Evolutionary conservation across 108 stramenopile species (phyloP).

Genomic region (Stephanodiscus triporus): DNA sequence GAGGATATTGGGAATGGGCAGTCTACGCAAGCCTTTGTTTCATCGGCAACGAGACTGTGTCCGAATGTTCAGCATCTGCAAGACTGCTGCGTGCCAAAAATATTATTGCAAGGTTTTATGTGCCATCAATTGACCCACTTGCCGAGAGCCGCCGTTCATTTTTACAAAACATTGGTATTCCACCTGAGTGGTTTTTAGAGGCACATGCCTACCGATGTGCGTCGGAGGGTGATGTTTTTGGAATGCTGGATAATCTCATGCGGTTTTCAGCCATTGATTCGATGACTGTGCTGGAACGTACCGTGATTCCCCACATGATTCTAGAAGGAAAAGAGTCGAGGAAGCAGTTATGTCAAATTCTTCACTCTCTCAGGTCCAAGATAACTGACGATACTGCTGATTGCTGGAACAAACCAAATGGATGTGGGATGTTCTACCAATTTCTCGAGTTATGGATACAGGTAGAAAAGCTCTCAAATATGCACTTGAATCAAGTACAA

Average conservation of each 20-base stretch:
- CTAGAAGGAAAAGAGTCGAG: conserved; percentile 45
- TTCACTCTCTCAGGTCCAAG: conserved; percentile 25
- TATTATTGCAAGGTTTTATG: conserved; percentile 60
- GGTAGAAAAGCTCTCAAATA: conserved; percentile 29
- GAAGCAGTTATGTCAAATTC: conserved; percentile 21
- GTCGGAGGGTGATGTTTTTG: conserved; percentile 46
- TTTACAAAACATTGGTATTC: conserved; percentile 62
- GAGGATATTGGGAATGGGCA: conserved; percentile 81
- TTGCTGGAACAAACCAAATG: conserved; percentile 26
- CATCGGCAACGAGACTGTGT: conserved; percentile 14
- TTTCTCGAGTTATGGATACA: conserved; percentile 19
- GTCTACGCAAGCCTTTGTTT: conserved; percentile 69
- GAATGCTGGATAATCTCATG: conserved; percentile 53
- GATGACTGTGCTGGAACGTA: conserved; percentile 46
- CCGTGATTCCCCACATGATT: conserved; percentile 66
- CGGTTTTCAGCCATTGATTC: conserved; percentile 41
- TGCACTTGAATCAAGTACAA: conserved; percentile 14
- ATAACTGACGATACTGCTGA: conserved; percentile 18
- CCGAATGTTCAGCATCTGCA: conserved; percentile 21
- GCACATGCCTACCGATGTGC: conserved; percentile 56
- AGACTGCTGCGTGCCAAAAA: conserved; percentile 50
- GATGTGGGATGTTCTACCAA: conserved; percentile 35
- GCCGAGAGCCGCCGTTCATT: conserved; percentile 42
- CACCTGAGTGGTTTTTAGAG: conserved; percentile 66
- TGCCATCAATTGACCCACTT: conserved; percentile 22